phyloP scores from a whole-genome alignment of 805 yeast species.

The Starmera dryadoides region DNA sequence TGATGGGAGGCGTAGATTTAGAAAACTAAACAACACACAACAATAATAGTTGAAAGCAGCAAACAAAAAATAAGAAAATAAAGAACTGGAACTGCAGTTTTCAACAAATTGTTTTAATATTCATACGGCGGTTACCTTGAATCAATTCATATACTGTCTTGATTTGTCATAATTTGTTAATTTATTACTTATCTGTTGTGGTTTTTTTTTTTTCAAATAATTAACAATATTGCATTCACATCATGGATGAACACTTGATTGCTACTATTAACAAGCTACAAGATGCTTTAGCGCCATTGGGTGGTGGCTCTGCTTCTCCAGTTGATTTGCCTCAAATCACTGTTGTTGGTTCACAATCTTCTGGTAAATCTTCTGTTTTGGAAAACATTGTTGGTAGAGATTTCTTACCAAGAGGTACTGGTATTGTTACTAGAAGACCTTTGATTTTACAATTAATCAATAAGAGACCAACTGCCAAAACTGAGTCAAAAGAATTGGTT shows the following conservation, averaged over 20 bases:
- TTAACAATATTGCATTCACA: too few relatives aligned
- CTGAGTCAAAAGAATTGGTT: conserved; percentile 20
- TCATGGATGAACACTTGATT: conserved; percentile 71
- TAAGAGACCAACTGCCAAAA: conserved; percentile 37
- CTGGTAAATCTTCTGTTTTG: conserved; percentile 83
- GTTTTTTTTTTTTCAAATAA: too few relatives aligned
- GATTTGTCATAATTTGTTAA: too few relatives aligned
- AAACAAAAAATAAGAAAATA: too few relatives aligned
- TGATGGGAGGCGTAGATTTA: too few relatives aligned
- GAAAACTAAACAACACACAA: too few relatives aligned
- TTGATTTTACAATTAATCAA: conserved; percentile 75
- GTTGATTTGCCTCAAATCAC: conserved; percentile 91
- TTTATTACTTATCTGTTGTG: too few relatives aligned
- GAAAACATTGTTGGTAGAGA: conserved; percentile 91
- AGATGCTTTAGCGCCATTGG: conserved; percentile 84
- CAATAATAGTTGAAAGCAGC: too few relatives aligned
- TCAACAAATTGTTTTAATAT: too few relatives aligned
- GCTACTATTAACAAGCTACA: conserved; percentile 73
- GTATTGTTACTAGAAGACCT: conserved; percentile 88
- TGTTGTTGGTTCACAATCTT: conserved; percentile 90
- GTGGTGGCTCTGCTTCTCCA: conserved; percentile 72
- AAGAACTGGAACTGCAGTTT: too few relatives aligned
- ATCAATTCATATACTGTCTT: too few relatives aligned
- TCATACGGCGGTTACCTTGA: too few relatives aligned
- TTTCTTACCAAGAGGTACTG: conserved; percentile 87